Evolutionary conservation across 768 basidiomycete genomes (phyloP), one percentile per base, ranked within the genome.

Genomic region (Epithele typhae): DNA sequence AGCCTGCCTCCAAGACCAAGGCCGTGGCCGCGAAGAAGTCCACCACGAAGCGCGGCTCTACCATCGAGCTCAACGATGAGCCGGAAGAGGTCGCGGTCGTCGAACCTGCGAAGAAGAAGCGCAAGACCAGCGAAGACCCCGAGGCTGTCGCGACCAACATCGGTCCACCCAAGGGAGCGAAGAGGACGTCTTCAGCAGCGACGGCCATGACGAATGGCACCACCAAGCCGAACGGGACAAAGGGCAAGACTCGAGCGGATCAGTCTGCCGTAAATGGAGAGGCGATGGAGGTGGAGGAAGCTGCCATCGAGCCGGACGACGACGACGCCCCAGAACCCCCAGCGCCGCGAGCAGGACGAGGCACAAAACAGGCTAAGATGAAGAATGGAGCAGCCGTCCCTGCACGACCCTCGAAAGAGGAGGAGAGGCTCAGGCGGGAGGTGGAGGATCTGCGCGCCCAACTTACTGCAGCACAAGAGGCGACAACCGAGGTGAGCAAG

Each of bases 221-320:
- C 48, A 60, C 55, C 5, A 73, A 69, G 55, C 63, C 59, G 5
- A 70, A 62, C 2, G 69, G 59, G 40, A 65, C 58, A 37, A 60
- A 58, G 41, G 54, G 57, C 25, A 62, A 52, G 43, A 36, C 40
- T 43, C 67, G 58, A 33, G 52, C 54, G 3, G 49, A 53, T 18
- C 52, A 15, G 15, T 23, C 33, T 46, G 33, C 45, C 14, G 17
- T 25, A 9, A 12, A 27, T 3, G 51, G 18, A 0, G 46, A 53
- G 15, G 43, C 44, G 4, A 51, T 60, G 50, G 56, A 58, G 12
- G 44, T 58, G 25, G 53, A 58, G 17, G 52, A 49, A 14, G 27
- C 33, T 3, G 42, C 12, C 32, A 32, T 52, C 15, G 48, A 45
- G 9, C 48, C 50, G 14, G 40, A 40, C 15, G 50, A 44, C 14